Evolutionary conservation across 352 stramenopile species (phyloP), one percentile per base, ranked within the genome.

Genomic region (Pythium sukuiense): DNA sequence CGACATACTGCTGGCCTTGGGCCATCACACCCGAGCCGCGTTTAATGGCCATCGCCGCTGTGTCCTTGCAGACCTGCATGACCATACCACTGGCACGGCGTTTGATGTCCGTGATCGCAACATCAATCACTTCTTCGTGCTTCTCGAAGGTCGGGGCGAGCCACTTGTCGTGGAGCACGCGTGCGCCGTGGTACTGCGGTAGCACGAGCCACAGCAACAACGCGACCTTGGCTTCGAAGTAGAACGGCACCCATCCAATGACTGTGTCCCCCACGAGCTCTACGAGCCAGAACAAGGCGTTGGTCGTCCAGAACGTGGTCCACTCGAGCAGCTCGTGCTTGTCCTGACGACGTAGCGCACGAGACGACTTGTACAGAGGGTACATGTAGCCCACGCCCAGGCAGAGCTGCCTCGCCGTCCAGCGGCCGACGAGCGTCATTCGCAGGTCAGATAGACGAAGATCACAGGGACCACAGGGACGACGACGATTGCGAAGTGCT

Each of bases 191-290:
- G 58, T 84, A 88, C 2, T 74, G 71, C 11, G 83, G 83, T 49
- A 92, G 35, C 30, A 87, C 83, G 29, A 92, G 77, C 83, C 83
- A 92, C 29, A 78, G 74, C n/a, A 92, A 61, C 16, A 87, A 63
- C 50, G 75, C 73, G 59, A 92, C 78, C 71, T 92, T 92, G 63
- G 79, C 77, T 59, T 90, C 83, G 20, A 79, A 81, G 72, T 92
- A 92, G 65, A 92, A 85, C 7, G 83, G 81, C 55, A 92, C 52
- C 79, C 80, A 92, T 2, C 65, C 67, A 27, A 89, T 74, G 52
- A 80, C 59, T 0, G 76, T 80, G 65, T 90, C 83, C 26, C 78
- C 78, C 24, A 92, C 72, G 37, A 80, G 76, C 69, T 92, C 83
- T 5, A 85, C 63, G 0, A 75, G 73, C 70, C 73, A 79, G 54